A percentile compares a stretch with the other conserved stretches of the same genome.
phyloP scores from a whole-genome alignment of 1,284 basidiomycete species.

The Thelephora terrestris region DNA sequence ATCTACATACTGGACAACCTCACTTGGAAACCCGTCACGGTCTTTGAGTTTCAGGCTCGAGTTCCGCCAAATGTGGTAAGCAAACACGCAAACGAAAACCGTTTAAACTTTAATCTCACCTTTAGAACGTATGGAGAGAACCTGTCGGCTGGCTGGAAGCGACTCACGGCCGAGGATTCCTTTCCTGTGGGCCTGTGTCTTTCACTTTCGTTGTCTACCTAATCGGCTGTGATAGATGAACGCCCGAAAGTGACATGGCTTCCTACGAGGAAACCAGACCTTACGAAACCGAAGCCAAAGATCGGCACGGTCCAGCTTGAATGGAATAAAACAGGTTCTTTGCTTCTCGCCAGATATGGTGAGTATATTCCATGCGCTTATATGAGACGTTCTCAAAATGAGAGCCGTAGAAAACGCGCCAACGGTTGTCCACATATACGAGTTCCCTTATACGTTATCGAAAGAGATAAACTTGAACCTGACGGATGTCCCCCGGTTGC shows the following conservation, averaged over 20 bases:
- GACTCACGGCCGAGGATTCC: constrained; percentile 69
- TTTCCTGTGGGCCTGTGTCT: constrained; percentile 51
- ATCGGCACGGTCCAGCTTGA: constrained; percentile 59
- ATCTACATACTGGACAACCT: constrained; percentile 69
- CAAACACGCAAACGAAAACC: constrained; percentile 5
- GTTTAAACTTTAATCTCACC: not conserved
- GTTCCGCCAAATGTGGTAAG: constrained; percentile 49
- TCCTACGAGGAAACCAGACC: constrained; percentile 39
- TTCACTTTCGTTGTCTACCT: not conserved
- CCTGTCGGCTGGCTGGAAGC: constrained; percentile 71
- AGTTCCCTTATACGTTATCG: constrained; percentile 39
- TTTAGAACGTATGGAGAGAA: constrained; percentile 73
- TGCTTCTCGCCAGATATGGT: constrained; percentile 61
- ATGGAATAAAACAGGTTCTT: constrained; percentile 67
- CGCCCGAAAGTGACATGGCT: constrained; percentile 45
- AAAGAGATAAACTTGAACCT: no score
- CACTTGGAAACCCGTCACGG: constrained; percentile 66
- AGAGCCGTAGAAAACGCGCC: not conserved
- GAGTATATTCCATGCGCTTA: not conserved
- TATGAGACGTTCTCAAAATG: constrained; percentile 3
- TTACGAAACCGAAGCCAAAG: constrained; percentile 50
- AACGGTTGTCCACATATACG: constrained; percentile 38
- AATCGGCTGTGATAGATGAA: constrained; percentile 39
- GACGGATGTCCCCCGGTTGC: constrained; percentile 42
- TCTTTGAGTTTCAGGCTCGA: constrained; percentile 49